These are phyloP conservation scores for Entelexis sorbosivorans DNA, from an alignment of 1,139 yeast species.

Conservation along the genomic window DNA sequence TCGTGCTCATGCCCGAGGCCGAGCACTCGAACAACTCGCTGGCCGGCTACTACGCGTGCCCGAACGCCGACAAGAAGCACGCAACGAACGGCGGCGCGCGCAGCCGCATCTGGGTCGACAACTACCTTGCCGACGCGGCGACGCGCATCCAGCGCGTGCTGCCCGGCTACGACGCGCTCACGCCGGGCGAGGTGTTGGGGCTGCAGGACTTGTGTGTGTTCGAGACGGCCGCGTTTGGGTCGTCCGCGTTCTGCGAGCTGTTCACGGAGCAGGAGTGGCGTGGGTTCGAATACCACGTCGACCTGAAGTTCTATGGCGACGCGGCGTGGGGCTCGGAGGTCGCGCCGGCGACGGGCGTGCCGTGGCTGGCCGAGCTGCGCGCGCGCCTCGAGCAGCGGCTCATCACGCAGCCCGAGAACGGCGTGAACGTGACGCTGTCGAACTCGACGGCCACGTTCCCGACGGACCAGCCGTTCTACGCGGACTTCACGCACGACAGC, in stretches of 20 bases:
- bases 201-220: slow-evolving; percentile 41
- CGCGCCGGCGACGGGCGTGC: slow-evolving; percentile 36
- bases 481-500: slow-evolving; percentile 38
- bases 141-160: slow-evolving; percentile 36
- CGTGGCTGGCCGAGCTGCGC: slow-evolving; percentile 34
- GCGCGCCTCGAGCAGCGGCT: slow-evolving; percentile 30
- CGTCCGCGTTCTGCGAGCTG: slow-evolving; percentile 39
- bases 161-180: slow-evolving; percentile 35
- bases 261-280: slow-evolving; percentile 43
- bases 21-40: slow-evolving; percentile 32
- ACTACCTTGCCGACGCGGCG: slow-evolving; percentile 35
- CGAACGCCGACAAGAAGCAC: slow-evolving; percentile 28
- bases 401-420: slow-evolving; percentile 27
- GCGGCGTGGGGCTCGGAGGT: slow-evolving; percentile 31
- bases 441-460: slow-evolving; percentile 31
- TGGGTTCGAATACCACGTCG: slow-evolving; percentile 39
- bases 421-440: slow-evolving; percentile 33
- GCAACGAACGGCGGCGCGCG: slow-evolving; percentile 26
- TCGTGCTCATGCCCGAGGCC: slow-evolving; percentile 31
- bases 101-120: slow-evolving; percentile 30
- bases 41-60: slow-evolving; percentile 35
- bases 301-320: slow-evolving; percentile 35
- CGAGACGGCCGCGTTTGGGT: slow-evolving; percentile 42
- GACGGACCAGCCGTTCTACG: slow-evolving; percentile 34
- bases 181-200: slow-evolving; percentile 33